phyloP scores from a whole-genome alignment of 805 yeast genomes.

The Candida maltosa region DNA sequence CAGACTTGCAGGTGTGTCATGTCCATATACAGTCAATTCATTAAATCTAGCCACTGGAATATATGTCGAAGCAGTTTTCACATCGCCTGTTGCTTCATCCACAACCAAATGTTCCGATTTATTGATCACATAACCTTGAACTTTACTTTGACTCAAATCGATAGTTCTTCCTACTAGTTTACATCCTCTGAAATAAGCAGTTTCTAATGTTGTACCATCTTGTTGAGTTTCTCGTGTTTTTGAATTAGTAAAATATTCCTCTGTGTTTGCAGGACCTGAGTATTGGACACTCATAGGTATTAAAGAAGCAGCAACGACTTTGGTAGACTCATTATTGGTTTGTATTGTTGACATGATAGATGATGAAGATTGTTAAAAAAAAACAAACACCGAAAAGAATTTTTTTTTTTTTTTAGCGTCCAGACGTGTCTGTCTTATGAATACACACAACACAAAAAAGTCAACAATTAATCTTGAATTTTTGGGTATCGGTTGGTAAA shows the following conservation, averaged over 20 bases:
- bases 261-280: slow-evolving; percentile 30
- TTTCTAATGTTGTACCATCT: slow-evolving; percentile 7
- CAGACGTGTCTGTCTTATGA: too few species aligned
- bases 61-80: slow-evolving; percentile 18
- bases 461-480: too few species aligned
- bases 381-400: too few species aligned
- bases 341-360: slow-evolving; percentile 6
- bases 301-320: slow-evolving; percentile 18
- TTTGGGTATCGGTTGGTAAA: too few species aligned
- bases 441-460: too few species aligned
- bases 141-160: slow-evolving; percentile 10
- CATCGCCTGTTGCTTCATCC: slow-evolving; percentile 4
- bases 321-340: slow-evolving; percentile 4
- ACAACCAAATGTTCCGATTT: slow-evolving; percentile 19
- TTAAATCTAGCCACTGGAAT: slow-evolving; percentile 21
- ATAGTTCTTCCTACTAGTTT: slow-evolving; percentile 24
- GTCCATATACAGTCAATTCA: slow-evolving; percentile 25
- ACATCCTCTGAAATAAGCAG: slow-evolving; percentile 34
- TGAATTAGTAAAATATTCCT: slow-evolving; percentile 28
- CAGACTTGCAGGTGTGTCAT: slow-evolving; percentile 20
- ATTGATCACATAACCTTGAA: slow-evolving; percentile 25
- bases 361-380: neutral
- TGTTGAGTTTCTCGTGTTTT: slow-evolving; percentile 15
- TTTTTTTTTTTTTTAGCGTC: neutral
- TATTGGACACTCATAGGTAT: slow-evolving; percentile 26